Base-by-base conservation (phyloP, 1,284 basidiomycete genomes). In the Boletus mariae region DNA sequence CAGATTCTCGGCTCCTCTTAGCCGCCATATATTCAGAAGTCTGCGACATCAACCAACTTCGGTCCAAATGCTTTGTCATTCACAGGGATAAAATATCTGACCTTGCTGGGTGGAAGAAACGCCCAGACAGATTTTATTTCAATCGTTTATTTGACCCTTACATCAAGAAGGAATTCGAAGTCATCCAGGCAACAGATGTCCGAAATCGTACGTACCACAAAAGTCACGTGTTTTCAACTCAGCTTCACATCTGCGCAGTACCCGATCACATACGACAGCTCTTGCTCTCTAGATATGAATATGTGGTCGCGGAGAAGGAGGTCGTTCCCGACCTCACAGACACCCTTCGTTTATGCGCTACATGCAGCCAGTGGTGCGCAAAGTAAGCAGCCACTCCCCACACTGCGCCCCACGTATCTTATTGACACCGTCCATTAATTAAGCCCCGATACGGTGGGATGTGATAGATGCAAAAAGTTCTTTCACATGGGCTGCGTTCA, bases 101-200 rank as follows among this genome's bases (percentile, higher is more conserved):
- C 74, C 76, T 98, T 49, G 82, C 88, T 63, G 88, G 89, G n/a
- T 98, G 94, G 94, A 97, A 95, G 76, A 92, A 90, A 72, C 83
- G 87, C 47, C 92, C 94, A 12, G 94, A 98, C 71, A 85, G 92
- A 62, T 98, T 98, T 76, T 97, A 94, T 78, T 98, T 94, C 76
- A 85, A 86, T 62, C 87, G 91, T 61, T 80, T 96, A 53, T 98
- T 94, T 70, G 96, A 99, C 74, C 92, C 95, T 44, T 98, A 98
- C 74, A 92, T 98, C 72, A 95, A 97, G 76, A 92, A 94, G 70
- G 96, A 97, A 73, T 98, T 96, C 73, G 97, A 99, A 71, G 90
- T 98, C 60, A 86, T 99, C 54, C 87, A 91, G 51, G 85, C 92
- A 26, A 83, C 83, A 45, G 90, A 89, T 64, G 85, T 97, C 54